A percentile compares a stretch with the other conserved stretches of the same genome.
phyloP scores from a whole-genome alignment of 208 protist genomes.

The Wallacemonas collosoma region DNA sequence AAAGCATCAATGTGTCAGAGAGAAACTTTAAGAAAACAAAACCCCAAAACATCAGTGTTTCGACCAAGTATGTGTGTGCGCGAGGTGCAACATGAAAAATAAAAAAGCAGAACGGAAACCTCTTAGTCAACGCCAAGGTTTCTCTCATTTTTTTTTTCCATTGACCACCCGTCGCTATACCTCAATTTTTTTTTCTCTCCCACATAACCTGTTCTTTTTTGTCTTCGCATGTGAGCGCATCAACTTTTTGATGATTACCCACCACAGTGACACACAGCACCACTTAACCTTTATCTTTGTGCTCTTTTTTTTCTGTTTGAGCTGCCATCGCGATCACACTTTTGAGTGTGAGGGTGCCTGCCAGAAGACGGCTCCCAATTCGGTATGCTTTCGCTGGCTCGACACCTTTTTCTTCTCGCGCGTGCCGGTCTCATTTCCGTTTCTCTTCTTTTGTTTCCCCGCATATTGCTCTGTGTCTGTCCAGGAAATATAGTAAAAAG shows the following conservation, averaged over 20 bases:
- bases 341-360: neutral
- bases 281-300: too few relatives aligned
- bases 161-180: neutral
- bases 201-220: neutral
- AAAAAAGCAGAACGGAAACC: neutral
- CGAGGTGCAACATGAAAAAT: neutral
- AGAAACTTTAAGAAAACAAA: too few relatives aligned
- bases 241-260: too few relatives aligned
- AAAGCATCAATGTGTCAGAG: too few relatives aligned
- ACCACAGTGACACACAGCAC: too few relatives aligned
- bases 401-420: neutral
- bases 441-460: too few relatives aligned
- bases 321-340: neutral
- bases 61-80: too few relatives aligned
- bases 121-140: neutral
- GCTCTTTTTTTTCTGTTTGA: neutral
- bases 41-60: too few relatives aligned
- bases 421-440: too few relatives aligned
- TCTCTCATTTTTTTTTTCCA: neutral
- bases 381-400: neutral
- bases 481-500: too few relatives aligned
- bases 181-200: constrained; percentile 6
- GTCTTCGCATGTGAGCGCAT: neutral
- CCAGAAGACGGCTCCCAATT: constrained; percentile 1
- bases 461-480: too few relatives aligned